Evolutionary conservation across 495 filamentous ascomycete genomes (phyloP), one percentile per base, ranked within the genome.

Genomic region (Aspergillus bertholletiae): DNA sequence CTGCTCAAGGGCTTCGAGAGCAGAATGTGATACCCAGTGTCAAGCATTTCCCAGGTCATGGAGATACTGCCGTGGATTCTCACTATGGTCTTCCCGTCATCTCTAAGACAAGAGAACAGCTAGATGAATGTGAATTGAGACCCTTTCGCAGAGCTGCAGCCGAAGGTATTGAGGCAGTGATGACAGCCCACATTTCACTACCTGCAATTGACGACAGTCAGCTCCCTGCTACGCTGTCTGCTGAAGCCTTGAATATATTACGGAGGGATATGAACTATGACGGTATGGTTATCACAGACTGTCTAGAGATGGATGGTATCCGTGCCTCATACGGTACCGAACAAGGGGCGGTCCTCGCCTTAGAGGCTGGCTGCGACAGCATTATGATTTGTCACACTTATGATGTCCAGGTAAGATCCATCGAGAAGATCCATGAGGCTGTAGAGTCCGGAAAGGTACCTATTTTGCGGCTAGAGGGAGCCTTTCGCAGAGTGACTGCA

Each of bases 381-480:
- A 64, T 76, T 13, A 79, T 79, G 76, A 66, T 80, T 11, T 80
- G 76, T 50, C 77, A 80, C 57, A 80, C 77, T 7, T 77, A 73
- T 50, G 59, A 63, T 11, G 74, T 73, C 23, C 77, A 80, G 47
- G 62, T 75, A 11, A 69, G 56, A 5, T 73, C 77, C 3, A 75
- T 80, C 23, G 65, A 71, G 39, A 56, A 62, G 18, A 68, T 80
- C 2, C 59, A 65, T 35, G 53, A 74, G 50, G 77, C 76, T 11
- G 60, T 79, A 1, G 53, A 69, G 39, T 68, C 68, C 32, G 76
- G 74, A 5, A 52, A 62, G 6, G 50, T 80, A 27, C 49, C 62
- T 1, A 21, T 54, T 35, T 57, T 62, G 3, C 64, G 66, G 5
- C 56, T 80, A 15, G 60, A 70, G 26, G 60, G 74, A 11, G 75